Evolutionary conservation across 352 stramenopile genomes (phyloP), one percentile per base, ranked within the genome.

Genomic region (Globisporangium rhizosaccharum): DNA sequence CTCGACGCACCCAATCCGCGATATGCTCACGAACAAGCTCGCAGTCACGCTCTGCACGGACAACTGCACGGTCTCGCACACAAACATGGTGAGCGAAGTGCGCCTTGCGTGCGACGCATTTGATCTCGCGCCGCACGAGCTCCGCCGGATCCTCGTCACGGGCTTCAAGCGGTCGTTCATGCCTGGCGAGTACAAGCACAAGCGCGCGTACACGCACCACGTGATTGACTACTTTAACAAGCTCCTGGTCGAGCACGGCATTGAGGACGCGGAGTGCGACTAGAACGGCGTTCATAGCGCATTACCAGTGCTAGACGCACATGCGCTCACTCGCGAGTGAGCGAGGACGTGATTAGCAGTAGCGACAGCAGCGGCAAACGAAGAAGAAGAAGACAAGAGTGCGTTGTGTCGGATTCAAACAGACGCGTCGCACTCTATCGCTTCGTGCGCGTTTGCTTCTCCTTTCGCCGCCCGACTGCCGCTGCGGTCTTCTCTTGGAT

Each of bases 81-180:
- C 87, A 37, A 73, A 90, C 67, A 92, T 95, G 71, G 70, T 93
- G 41, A 72, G 69, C 45, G 87, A 96, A 57, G 73, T 96, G 61
- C 84, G 76, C 15, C 71, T 95, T 41, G 85, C 86, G 10, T 85
- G 79, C 53, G 83, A 96, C 51, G 84, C 85, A 15, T 92, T 96
- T 57, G 53, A 81, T 45, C 69, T 96, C 20, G 82, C 76, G 18
- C 75, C 86, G 28, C 70, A 68, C 37, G 82, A 96, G 59, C 57
- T 96, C 63, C 72, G 82, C 28, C 74, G 81, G 53, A 81, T 94
- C 59, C 58, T 96, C 26, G 64, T 93, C 50, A 92, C 83, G 53
- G 88, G 88, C 26, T 96, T 96, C 52, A 94, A 94, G 67, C 77
- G 81, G 25, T 76, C 72, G 59, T 96, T 96, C 70, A 92, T 96